A percentile compares a stretch with the other conserved stretches of the same genome.
Conservation (phyloP, 352 stramenopile genomes). For the Pythium brassicae region DNA sequence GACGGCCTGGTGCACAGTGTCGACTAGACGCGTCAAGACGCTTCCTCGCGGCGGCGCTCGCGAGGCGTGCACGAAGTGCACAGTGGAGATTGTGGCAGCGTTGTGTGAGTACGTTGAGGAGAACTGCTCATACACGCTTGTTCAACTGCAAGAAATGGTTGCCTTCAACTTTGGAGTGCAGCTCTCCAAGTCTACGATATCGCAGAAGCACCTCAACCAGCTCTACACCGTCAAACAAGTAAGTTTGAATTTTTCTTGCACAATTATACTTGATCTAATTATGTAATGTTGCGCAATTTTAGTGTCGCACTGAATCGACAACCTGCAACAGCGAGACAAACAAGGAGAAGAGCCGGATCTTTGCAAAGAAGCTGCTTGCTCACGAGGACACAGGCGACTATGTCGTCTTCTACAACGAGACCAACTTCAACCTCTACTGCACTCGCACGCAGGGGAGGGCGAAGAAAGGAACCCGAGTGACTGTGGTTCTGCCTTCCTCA, state of each 20-base stretch:
- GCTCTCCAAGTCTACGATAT: conserved; percentile 12
- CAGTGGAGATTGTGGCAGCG: background rate
- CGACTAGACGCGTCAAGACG: too few relatives aligned
- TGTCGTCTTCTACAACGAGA: conserved; percentile 19
- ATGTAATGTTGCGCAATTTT: conserved; percentile 1
- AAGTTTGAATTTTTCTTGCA: background rate
- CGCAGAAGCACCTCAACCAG: conserved; percentile 7
- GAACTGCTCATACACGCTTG: background rate
- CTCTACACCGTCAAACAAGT: conserved; percentile 19
- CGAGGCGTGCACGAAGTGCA: background rate
- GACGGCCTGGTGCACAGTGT: background rate
- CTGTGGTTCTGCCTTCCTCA: conserved; percentile 4
- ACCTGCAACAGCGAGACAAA: conserved; percentile 21
- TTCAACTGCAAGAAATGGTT: background rate
- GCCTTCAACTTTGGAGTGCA: background rate
- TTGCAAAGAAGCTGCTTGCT: background rate
- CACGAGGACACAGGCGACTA: conserved; percentile 11
- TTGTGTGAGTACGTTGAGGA: background rate
- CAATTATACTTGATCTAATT: background rate
- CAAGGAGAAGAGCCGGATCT: conserved; percentile 16
- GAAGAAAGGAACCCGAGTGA: conserved; percentile 8
- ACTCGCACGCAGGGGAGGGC: conserved; percentile 7
- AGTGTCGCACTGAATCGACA: background rate
- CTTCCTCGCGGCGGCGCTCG: background rate
- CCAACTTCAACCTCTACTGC: conserved; percentile 22